phyloP scores from a whole-genome alignment of 140 eudicot species.

The Anethum foeniculum region DNA sequence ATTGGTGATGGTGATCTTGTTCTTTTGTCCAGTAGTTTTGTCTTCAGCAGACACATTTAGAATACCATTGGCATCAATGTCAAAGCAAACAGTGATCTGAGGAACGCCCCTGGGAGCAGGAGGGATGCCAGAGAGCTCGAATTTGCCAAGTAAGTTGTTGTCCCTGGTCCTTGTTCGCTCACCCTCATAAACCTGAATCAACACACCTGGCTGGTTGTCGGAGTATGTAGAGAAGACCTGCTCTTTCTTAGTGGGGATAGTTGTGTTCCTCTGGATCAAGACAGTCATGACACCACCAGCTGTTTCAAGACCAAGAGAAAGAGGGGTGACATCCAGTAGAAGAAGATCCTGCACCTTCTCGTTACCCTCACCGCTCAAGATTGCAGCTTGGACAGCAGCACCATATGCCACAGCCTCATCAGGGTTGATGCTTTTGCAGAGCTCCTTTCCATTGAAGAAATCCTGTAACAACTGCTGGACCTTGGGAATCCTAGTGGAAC shows the following conservation, averaged over 20 bases:
- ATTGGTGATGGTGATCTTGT: constrained; percentile 50
- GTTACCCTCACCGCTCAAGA: constrained; percentile 49
- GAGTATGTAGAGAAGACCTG: constrained; percentile 48
- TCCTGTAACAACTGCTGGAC: constrained; percentile 45
- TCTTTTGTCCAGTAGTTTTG: constrained; percentile 51
- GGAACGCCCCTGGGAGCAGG: constrained; percentile 54
- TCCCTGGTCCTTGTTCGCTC: constrained; percentile 47
- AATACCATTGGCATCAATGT: constrained; percentile 48
- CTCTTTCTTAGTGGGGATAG: constrained; percentile 50
- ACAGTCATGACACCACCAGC: constrained; percentile 53
- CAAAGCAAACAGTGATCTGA: constrained; percentile 45
- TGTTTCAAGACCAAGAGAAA: constrained; percentile 42
- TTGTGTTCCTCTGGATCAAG: constrained; percentile 42
- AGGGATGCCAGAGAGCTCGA: constrained; percentile 49
- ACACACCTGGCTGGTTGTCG: constrained; percentile 45
- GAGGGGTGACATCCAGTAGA: constrained; percentile 45
- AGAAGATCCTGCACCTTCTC: constrained; percentile 50
- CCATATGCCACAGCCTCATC: constrained; percentile 58
- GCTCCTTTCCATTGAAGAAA: constrained; percentile 48
- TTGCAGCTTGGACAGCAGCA: constrained; percentile 50
- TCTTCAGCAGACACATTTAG: constrained; percentile 50
- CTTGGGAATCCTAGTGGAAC: constrained; percentile 46
- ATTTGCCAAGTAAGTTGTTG: constrained; percentile 44
- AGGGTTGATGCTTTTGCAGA: constrained; percentile 52
- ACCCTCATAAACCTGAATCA: constrained; percentile 42